These are phyloP conservation scores for Zymoseptoria tritici DNA, from an alignment of 2,329 filamentous ascomycete species.

Conservation along the genomic window DNA sequence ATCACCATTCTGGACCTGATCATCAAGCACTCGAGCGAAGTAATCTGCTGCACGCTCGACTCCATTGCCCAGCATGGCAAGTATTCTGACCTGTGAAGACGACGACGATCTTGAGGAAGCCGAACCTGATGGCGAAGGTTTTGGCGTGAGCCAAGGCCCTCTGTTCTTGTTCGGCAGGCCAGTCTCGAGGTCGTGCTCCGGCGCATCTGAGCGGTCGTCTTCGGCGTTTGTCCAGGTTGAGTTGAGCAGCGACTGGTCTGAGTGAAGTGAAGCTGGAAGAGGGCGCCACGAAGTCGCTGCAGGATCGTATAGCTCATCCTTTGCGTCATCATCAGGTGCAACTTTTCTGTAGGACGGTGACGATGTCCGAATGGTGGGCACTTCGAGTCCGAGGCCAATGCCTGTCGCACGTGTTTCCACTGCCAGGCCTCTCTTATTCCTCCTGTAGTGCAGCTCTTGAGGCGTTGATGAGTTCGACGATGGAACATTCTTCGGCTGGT, in stretches of 20 bases:
- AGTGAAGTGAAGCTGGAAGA: background rate
- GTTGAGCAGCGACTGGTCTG: background rate
- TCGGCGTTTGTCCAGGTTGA: background rate
- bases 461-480: background rate
- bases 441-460: background rate
- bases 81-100: background rate
- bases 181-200: background rate
- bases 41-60: slow-evolving; percentile 17
- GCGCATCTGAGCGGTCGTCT: background rate
- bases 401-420: background rate
- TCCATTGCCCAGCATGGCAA: slow-evolving; percentile 11
- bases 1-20: slow-evolving; percentile 13
- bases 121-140: background rate
- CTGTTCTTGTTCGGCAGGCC: background rate
- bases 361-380: background rate
- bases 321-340: background rate
- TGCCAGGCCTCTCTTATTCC: background rate
- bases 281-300: background rate
- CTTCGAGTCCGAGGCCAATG: background rate
- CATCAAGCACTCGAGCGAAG: slow-evolving; percentile 15
- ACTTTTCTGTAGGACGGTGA: background rate
- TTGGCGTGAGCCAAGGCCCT: background rate
- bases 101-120: background rate
- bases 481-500: background rate
- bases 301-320: background rate